Evolutionary conservation across 2,329 filamentous ascomycete species (phyloP).

Genomic region (Ascochyta pisi): DNA sequence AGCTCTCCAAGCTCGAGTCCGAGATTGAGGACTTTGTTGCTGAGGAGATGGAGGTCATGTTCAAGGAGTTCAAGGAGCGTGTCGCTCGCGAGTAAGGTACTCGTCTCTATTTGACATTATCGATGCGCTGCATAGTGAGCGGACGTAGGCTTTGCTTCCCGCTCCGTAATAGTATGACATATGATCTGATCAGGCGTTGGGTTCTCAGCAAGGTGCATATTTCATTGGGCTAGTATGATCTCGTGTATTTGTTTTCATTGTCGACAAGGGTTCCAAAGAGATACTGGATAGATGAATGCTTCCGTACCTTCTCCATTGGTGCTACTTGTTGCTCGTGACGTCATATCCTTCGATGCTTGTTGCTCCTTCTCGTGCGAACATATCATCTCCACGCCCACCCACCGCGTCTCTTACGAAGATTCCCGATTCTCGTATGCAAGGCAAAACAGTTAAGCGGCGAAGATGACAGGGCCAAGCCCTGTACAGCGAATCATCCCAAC

Average conservation of each 20-base stretch:
- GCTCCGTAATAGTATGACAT: conserved; percentile 17
- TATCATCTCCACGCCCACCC: too few species aligned
- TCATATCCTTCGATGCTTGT: not conserved
- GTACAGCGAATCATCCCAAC: too few species aligned
- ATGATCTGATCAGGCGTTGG: conserved; percentile 16
- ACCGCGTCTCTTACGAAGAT: too few species aligned
- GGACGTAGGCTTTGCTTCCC: conserved; percentile 6
- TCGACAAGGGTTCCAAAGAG: conserved; percentile 7
- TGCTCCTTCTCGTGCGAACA: not conserved
- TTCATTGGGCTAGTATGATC: conserved; percentile 19
- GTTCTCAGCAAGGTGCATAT: conserved; percentile 21
- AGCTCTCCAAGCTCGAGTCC: conserved; percentile 55
- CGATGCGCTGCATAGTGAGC: conserved; percentile 14
- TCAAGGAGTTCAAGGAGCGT: conserved; percentile 60
- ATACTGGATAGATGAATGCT: conserved; percentile 8
- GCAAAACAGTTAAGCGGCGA: too few species aligned
- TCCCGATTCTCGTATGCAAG: too few species aligned
- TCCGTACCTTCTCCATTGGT: not conserved
- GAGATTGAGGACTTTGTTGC: conserved; percentile 57
- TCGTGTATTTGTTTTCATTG: conserved; percentile 2
- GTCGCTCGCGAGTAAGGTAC: conserved; percentile 41
- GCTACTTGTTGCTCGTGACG: not conserved
- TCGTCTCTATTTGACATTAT: not conserved
- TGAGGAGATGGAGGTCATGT: conserved; percentile 58
- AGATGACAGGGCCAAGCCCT: too few species aligned